Base-by-base conservation (phyloP, 208 protist genomes). In the Leishmania tarentolae region DNA sequence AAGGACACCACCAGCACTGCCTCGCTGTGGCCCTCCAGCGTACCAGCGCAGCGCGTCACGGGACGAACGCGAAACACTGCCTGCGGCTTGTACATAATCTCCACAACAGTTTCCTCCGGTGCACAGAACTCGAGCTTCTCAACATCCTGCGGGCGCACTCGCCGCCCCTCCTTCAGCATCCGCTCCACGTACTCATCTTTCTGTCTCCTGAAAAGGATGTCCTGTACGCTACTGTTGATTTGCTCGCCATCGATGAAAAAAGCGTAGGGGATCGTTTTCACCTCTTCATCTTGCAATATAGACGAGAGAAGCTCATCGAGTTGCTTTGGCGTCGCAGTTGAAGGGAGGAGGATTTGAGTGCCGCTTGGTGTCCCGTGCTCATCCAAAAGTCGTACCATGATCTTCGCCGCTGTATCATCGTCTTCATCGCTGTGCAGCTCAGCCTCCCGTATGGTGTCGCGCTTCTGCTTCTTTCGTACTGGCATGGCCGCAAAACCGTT, bases 161-260 rank as follows among this genome's bases (percentile, higher is more conserved):
- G 91, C 17, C 95, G 86, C 57, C 94, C 95, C 70, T 98, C 87
- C 78, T 92, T 96, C 47, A 96, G 79, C 92, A 94, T 93, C 70
- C 87, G 87, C 50, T 94, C 93, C 37, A 95, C 84, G 50, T 89
- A 98, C 40, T 80, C 80, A 47, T 97, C 87, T 52, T 93, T 90
- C 68, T 97, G 93, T 71, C 86, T 91, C 70, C 87, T 78, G 53
- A 97, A 92, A 24, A 99, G 80, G 56, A 92, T 91, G 46, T 97
- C 86, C n/a, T 90, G 89, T 8, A 99, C 91, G 73, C 86, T 96
- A 47, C 87, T 88, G 63, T 88, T 89, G 31, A 99, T 88, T 82
- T 99, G 98, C 69, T 98, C 91, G 24, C 97, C 97, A 42, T 94
- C 90, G 28, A 99, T 95, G 81, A 97, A 99, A 85, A 99, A 99